Percentiles rank a stretch among this genome's conserved stretches.
These are phyloP conservation scores for Dendrothele bispora DNA, from an alignment of 768 basidiomycete genomes.

Conservation along the genomic window DNA sequence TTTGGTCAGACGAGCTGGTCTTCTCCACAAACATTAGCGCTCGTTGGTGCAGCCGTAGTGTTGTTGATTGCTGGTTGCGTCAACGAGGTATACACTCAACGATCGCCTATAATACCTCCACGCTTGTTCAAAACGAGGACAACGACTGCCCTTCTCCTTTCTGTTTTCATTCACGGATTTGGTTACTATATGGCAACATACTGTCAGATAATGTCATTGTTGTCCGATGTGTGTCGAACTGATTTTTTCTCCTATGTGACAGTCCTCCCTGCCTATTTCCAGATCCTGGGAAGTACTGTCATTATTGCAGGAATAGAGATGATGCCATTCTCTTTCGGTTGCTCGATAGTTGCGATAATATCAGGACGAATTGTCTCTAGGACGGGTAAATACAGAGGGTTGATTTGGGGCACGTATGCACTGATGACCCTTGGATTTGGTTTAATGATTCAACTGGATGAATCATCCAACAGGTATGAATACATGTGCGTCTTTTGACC, in stretches of 20 bases:
- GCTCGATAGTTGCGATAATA: constrained; percentile 49
- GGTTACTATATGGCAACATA: constrained; percentile 55
- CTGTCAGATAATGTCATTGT: background rate
- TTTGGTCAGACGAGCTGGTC: constrained; percentile 67
- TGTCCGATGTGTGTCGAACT: too few relatives aligned
- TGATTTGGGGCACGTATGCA: constrained; percentile 64
- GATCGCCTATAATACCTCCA: constrained; percentile 72
- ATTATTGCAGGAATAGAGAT: constrained; percentile 60
- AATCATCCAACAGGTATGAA: constrained; percentile 49
- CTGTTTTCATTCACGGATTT: constrained; percentile 62
- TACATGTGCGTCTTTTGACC: constrained; percentile 34
- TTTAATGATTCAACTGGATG: constrained; percentile 67
- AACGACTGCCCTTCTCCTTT: constrained; percentile 58
- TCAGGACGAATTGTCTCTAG: constrained; percentile 59
- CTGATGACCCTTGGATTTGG: constrained; percentile 65
- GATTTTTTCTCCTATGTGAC: too few relatives aligned
- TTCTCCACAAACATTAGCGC: constrained; percentile 54
- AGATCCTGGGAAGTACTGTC: constrained; percentile 73
- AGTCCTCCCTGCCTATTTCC: constrained; percentile 68
- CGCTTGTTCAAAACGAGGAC: constrained; percentile 81
- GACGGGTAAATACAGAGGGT: constrained; percentile 54
- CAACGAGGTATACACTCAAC: constrained; percentile 62
- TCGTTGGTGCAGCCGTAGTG: constrained; percentile 55
- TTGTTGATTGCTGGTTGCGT: constrained; percentile 50
- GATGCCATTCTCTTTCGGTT: constrained; percentile 70